Evolutionary conservation across 352 stramenopile species (phyloP), one percentile per base, ranked within the genome.

Genomic region (Pythium guiyangense): DNA sequence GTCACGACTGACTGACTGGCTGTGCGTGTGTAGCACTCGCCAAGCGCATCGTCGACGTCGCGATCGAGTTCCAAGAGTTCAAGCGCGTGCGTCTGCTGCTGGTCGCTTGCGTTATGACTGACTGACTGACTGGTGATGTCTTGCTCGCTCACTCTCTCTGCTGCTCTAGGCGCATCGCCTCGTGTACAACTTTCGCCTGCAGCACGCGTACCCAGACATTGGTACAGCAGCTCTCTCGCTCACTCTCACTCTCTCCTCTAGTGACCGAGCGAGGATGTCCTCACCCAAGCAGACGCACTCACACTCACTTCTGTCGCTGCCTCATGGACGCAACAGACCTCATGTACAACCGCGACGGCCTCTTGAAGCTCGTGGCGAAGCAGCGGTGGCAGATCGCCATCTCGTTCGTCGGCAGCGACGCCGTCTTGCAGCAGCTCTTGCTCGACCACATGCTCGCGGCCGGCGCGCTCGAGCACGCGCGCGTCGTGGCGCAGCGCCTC

Each of bases 321-420:
- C n/a, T n/a, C n/a, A n/a, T n/a, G n/a, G n/a, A n/a, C n/a, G n/a
- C n/a, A n/a, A n/a, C n/a, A 78, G 73, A 88, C 27, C 64, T 72
- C 22, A 57, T 90, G 12, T 88, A 88, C 63, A 85, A 65, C 43
- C 74, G 75, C 25, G 79, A 90, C 51, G 69, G 69, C 34, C 52
- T 88, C 18, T 49, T 81, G 31, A 73, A 76, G 48, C 66, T 90
- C n/a, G 79, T 87, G 26, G 74, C 86, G 45, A 78, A 77, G 47
- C 66, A 79, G 43, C 71, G 69, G 34, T 90, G 77, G 79, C n/a
- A n/a, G n/a, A n/a, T n/a, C n/a, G n/a, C n/a, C n/a, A n/a, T n/a
- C n/a, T n/a, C n/a, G n/a, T n/a, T n/a, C n/a, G n/a, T n/a, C n/a
- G n/a, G n/a, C n/a, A n/a, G n/a, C n/a, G n/a, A n/a, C n/a, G n/a